Evolutionary conservation across 2,329 filamentous ascomycete species (phyloP), one percentile per base, ranked within the genome.

Genomic region (Akanthomyces dipterigenus): DNA sequence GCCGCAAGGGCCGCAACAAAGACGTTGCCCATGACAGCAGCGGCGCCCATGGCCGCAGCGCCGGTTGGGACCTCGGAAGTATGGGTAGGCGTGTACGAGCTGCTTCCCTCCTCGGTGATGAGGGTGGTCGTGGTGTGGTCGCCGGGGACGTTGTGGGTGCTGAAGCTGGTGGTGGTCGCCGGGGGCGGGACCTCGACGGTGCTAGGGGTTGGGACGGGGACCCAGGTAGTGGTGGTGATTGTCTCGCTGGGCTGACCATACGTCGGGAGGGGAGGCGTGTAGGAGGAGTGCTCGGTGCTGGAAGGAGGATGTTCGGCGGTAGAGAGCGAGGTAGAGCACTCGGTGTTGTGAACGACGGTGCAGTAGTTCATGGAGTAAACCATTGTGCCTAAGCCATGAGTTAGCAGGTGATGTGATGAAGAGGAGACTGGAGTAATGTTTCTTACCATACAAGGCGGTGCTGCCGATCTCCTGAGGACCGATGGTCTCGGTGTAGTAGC

Each of bases 351-450:
- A 31, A 73, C 64, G 55, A 76, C 62, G 63, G 69, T 70, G 69
- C 75, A 76, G 59, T 73, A 64, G 66, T 74, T 75, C 65, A 74
- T 69, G 31, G 72, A 70, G 64, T 72, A 72, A 48, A 76, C 63
- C 34, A 72, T 57, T 24, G 66, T 64, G 2, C 73, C 73, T 76
- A 48, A 1, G 20, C 40, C n/a, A 5, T 3, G 1, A 9, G 40
- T 51, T 22, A 54, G 40, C 16, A 2, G 14, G 7, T n/a, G 14
- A 5, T 24, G 31, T 16, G 49, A 20, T 20, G 28, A 2, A 42
- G 16, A 9, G 20, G 56, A n/a, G 40, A 20, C 34, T 20, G 3
- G 20, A 18, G 12, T 1, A 14, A 16, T 16, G 1, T 24, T 22
- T 34, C 64, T 62, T 68, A 73, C 74, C 74, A 12, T 69, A 70